phyloP scores from a whole-genome alignment of 2,329 filamentous ascomycete genomes.

The Colletotrichum sp. region DNA sequence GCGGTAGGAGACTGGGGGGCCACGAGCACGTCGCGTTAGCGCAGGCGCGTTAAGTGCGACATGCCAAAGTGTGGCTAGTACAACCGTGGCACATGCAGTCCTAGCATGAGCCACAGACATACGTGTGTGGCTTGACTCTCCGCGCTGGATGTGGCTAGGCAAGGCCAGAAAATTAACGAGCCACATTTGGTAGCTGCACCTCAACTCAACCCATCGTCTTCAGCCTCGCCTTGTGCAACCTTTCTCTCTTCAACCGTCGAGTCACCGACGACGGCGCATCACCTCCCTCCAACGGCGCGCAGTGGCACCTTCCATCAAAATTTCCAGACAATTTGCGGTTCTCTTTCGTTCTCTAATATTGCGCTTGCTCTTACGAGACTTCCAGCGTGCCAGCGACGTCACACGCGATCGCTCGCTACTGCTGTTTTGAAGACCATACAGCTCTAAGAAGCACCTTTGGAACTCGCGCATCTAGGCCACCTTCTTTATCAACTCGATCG shows the following conservation, averaged over 20 bases:
- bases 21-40: not conserved
- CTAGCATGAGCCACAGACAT: not conserved
- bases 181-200: constrained; percentile 13
- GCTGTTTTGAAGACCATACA: not conserved
- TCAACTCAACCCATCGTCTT: not conserved
- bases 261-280: constrained; percentile 19
- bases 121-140: not conserved
- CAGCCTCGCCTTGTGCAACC: constrained; percentile 22
- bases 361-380: not conserved
- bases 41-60: constrained; percentile 2
- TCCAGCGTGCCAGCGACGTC: not conserved
- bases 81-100: not conserved
- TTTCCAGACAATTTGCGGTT: not conserved
- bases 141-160: not conserved
- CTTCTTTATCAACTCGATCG: not conserved
- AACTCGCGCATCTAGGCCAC: not conserved
- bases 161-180: constrained; percentile 10
- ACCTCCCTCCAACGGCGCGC: not conserved
- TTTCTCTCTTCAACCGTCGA: constrained; percentile 14
- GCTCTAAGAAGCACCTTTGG: not conserved
- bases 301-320: not conserved
- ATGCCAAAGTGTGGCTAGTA: not conserved
- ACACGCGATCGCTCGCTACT: not conserved
- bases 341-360: not conserved
- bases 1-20: not conserved